These are phyloP conservation scores for Flammula alnicola DNA, from an alignment of 1,284 basidiomycete species.

Conservation along the genomic window DNA sequence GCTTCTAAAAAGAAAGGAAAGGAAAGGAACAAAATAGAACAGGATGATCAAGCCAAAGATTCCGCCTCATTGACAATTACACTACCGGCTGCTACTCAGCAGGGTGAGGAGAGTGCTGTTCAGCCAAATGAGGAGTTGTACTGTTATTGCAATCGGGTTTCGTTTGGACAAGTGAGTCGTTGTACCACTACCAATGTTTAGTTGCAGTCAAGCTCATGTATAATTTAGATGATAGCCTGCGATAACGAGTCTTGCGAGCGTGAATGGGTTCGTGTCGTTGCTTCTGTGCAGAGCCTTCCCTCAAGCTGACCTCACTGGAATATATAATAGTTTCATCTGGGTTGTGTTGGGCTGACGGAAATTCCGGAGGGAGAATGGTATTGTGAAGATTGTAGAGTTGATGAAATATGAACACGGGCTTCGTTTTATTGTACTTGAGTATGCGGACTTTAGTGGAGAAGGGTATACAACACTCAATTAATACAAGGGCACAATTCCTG, in stretches of 20 bases:
- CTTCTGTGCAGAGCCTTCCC: constrained; percentile 4
- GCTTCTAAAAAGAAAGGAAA: constrained; percentile 20
- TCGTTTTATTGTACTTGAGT: constrained; percentile 6
- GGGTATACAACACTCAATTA: constrained; percentile 10
- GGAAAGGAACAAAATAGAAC: constrained; percentile 27
- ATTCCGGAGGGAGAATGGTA: constrained; percentile 76
- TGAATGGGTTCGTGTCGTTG: constrained; percentile 72
- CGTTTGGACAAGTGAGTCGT: constrained; percentile 71
- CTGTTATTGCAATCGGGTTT: constrained; percentile 78
- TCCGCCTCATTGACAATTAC: constrained; percentile 43
- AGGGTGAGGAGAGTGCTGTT: constrained; percentile 7
- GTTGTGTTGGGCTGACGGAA: constrained; percentile 66
- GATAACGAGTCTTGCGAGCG: constrained; percentile 68
- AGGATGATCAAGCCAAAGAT: constrained; percentile 17
- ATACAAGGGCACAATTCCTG: constrained; percentile 3
- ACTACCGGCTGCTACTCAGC: constrained; percentile 35
- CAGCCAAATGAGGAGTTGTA: constrained; percentile 60
- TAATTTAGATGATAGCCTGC: constrained; percentile 80
- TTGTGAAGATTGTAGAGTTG: constrained; percentile 61
- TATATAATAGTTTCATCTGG: constrained; percentile 69
- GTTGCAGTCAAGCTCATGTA: constrained; percentile 11
- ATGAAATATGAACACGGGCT: constrained; percentile 20
- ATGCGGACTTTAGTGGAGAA: constrained; percentile 1
- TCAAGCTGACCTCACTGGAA: constrained; percentile 14
- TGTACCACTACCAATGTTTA: constrained; percentile 14